Evolutionary conservation across 768 basidiomycete species (phyloP), one percentile per base, ranked within the genome.

Genomic region (Gautieria morchelliformis): DNA sequence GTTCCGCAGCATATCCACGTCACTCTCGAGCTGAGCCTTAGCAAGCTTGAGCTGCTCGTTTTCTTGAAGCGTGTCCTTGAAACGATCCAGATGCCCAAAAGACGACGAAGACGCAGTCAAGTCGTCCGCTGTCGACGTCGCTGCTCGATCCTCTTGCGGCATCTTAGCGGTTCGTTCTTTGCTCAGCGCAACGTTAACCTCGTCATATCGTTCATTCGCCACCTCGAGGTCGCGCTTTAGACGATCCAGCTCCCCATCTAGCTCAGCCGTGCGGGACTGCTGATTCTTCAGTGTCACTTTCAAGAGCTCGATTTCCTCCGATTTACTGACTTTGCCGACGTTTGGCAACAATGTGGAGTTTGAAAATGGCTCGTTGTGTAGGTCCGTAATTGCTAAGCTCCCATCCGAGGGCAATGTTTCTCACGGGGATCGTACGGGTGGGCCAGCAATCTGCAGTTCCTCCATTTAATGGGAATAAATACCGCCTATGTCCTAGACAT

Each of bases 391-490:
- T 52, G 40, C 51, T 30, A 46, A 5, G 27, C 45, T 15, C 2
- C 48, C 48, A 49, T 14, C n/a, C 51, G 11, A 39, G 11, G 24
- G 2, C 6, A 35, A 52, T 52, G 6, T n/a, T 27, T n/a, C n/a
- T 4, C 51, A 19, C n/a, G 15, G 5, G n/a, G 7, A 7, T 32
- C 12, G 4, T 17, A 9, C 42, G 3, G 42, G 19, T 99, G 95
- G 93, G 93, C 93, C 0, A 83, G 85, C 35, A 99, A 98, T 70
- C 71, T 98, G 7, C 94, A 98, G 69, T 81, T 88, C 50, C 82
- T 98, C 47, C 75, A 85, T 61, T 62, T 76, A 11, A 73, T 86
- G 15, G 85, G 87, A 20, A 71, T 98, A 41, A 93, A 99, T 68
- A 82, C 81, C 0, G 74, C 79, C 14, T 69, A 75, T 60, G 83